Percentiles rank a stretch among this genome's conserved stretches.
These are phyloP conservation scores for Phytomonas sp. DNA, from an alignment of 208 protist species.

Conservation along the genomic window DNA sequence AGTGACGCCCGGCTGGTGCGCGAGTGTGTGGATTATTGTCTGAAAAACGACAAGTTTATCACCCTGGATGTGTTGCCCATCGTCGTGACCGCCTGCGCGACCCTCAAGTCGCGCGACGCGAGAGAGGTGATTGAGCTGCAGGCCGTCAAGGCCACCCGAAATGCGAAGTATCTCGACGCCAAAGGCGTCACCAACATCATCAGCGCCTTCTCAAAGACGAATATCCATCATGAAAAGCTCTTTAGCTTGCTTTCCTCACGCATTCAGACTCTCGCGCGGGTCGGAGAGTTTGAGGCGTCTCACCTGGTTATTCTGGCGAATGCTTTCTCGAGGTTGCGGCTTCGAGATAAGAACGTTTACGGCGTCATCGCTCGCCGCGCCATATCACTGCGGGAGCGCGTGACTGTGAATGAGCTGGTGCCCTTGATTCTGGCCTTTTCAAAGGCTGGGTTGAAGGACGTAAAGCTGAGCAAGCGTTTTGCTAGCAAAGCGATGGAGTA, in stretches of 20 bases:
- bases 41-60: constrained; percentile 86
- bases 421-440: constrained; percentile 81
- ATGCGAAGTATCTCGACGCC: constrained; percentile 80
- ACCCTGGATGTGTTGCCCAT: constrained; percentile 77
- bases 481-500: constrained; percentile 89
- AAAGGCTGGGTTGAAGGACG: constrained; percentile 76
- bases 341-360: constrained; percentile 74
- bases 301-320: constrained; percentile 85
- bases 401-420: constrained; percentile 86
- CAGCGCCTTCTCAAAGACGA: constrained; percentile 84
- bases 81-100: constrained; percentile 85
- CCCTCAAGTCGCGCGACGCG: constrained; percentile 85
- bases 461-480: constrained; percentile 85
- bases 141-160: constrained; percentile 75
- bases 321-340: constrained; percentile 73
- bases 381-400: constrained; percentile 83
- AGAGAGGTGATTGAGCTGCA: constrained; percentile 89
- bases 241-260: constrained; percentile 70
- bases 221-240: constrained; percentile 81
- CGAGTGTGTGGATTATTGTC: constrained; percentile 89
- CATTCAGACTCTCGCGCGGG: constrained; percentile 78
- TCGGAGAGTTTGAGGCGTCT: constrained; percentile 84
- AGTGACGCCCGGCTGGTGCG: constrained; percentile 84
- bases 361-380: constrained; percentile 74
- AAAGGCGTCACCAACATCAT: constrained; percentile 84